Evolutionary conservation across 202 grass and related monocot genomes (phyloP).

Genomic region (Dendrocalamus latiflorus): DNA sequence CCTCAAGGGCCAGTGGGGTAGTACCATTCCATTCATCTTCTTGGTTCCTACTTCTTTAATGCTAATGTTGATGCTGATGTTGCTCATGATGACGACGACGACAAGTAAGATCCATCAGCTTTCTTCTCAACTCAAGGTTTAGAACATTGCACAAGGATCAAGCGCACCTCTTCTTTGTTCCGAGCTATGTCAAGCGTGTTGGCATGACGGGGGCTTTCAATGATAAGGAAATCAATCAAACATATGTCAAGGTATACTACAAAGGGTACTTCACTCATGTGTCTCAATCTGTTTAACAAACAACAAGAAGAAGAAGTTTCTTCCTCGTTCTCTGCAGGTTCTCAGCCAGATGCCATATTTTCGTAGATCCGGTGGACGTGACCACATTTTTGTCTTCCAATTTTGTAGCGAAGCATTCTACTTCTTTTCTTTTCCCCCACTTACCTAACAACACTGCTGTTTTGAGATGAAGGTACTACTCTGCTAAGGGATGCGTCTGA

Average conservation of each 20-base stretch:
- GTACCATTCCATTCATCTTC: not conserved
- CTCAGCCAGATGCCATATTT: constrained; percentile 96
- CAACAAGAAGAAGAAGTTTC: not conserved
- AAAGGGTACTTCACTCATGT: too few species aligned
- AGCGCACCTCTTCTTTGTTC: constrained; percentile 89
- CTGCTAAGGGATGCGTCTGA: too few species aligned
- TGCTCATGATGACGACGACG: not conserved
- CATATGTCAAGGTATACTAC: constrained; percentile 59
- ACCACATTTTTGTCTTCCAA: constrained; percentile 93
- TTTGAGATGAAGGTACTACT: too few species aligned
- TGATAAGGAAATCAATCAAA: constrained; percentile 93
- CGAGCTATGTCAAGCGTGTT: constrained; percentile 90
- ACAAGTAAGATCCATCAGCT: constrained; percentile 69
- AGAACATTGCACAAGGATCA: constrained; percentile 68
- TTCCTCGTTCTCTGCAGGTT: constrained; percentile 40
- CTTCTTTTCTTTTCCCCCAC: too few species aligned
- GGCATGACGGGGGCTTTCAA: constrained; percentile 63
- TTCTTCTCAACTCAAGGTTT: constrained; percentile 79
- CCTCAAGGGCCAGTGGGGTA: constrained; percentile 92
- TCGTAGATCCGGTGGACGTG: constrained; percentile 69
- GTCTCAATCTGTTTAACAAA: too few species aligned
- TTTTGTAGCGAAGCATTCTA: too few species aligned
- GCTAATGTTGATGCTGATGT: too few species aligned
- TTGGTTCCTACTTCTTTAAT: too few species aligned
- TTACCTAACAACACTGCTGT: not conserved